Base-by-base conservation (phyloP, 2,329 filamentous ascomycete genomes). In the Verticillium isaacii region DNA sequence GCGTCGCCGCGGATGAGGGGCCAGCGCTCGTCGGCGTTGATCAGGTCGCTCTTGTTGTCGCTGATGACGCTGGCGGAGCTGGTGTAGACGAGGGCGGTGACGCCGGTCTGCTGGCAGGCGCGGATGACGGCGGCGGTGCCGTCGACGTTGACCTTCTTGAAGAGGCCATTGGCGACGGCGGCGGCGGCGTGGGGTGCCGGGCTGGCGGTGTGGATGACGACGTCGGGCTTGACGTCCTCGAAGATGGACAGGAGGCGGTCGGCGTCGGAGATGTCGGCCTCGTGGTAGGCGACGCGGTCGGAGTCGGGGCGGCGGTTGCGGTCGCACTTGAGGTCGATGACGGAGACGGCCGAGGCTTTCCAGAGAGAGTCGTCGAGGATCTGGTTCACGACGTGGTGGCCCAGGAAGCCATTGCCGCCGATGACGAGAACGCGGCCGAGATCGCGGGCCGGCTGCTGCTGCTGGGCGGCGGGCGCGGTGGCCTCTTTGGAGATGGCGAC, bases 201-300 rank as follows among this genome's bases (percentile, higher is more conserved):
- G 37, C 89, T 91, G 23, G 94, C 95, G 2, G 93, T 96, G 77
- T 99, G 94, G 70, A 98, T 89, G 59, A 99, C 92, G 15, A 96
- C 85, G 71, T 93, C 88, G 23, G 94, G 93, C 69, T 84, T 85
- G 60, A 88, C 81, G 65, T 86, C 80, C 36, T 82, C 75, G 69
- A 98, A 87, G 55, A 92, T 77, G 41, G 82, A 78, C 50, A 84
- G 73, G 65, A 95, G 81, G 64, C 81, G 82, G 60, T 81, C 79
- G 19, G 78, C 71, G 65, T 90, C 86, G 60, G 90, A 93, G 73
- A 95, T 92, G 75, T 94, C 90, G 72, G 87, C 90, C 68, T 92
- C 87, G 73, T 86, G 83, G 78, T 95, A 95, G 59, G 80, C 75
- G 58, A 89, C 84, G 56, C 82, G 82, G 60, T 81, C 79, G 57